Base-by-base conservation (phyloP, 2,329 filamentous ascomycete species). In the Botrytis galanthina region DNA sequence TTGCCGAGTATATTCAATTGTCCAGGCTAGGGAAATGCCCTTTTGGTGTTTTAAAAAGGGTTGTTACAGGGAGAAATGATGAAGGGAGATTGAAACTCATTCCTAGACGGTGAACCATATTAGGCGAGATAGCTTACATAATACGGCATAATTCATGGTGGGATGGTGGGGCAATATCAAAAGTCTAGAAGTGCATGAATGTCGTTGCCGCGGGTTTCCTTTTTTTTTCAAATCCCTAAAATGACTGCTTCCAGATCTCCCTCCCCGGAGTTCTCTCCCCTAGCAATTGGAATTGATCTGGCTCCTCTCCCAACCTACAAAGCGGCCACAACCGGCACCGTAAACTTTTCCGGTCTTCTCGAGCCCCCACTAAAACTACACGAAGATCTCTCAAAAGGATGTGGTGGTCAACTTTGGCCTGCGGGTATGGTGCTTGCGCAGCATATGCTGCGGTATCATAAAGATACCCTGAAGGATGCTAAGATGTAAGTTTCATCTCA, bases 351-450 rank as follows among this genome's bases (percentile, higher is more conserved):
- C 75, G 92, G 93, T 57, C 87, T 96, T 70, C 86, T 98, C 48
- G 83, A 86, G 32, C 84, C 87, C 66, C 90, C 92, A 62, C 86
- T 98, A 75, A 86, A 88, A 74, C 88, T 98, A 26, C 92, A 93
- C 79, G 94, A 98, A 82, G 95, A 98, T 82, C 87, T 97, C 66
- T 89, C 89, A 73, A 89, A 93, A 76, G 96, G 96, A 75, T 98
- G 96, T 82, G 96, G 96, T 67, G 96, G 96, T 3, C 93, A 97
- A 83, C 87, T 97, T 18, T 98, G 96, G 96, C 95, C 95, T 4
- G 95, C 95, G 0, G 96, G 96, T 18, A 92, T 97, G 90, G 89
- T 96, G 26, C 86, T 99, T 71, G 89, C 92, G 32, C 93, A 92
- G 82, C 97, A 98, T 81, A 88, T 98, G 87, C 86, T 98, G 74